A percentile compares a stretch with the other conserved stretches of the same genome.
Evolutionary conservation across 495 filamentous ascomycete genomes (phyloP).

Genomic region (Neurospora sp.): DNA sequence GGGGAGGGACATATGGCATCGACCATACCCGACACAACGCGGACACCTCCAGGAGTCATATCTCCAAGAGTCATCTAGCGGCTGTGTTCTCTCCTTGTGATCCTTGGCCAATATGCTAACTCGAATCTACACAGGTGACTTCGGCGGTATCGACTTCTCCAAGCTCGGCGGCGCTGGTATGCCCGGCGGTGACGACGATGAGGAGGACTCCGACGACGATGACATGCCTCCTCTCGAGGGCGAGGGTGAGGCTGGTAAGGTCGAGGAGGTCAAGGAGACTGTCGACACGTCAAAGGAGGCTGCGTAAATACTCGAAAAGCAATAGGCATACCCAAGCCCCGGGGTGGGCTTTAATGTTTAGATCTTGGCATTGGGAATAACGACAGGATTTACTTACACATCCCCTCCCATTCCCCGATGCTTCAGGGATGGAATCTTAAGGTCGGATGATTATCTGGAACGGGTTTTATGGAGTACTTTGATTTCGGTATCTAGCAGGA

Average conservation of each 20-base stretch:
- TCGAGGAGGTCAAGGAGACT: constrained; percentile 22
- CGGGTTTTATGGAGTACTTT: not conserved
- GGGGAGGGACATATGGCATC: not conserved
- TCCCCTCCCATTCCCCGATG: not conserved
- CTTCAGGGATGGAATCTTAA: not conserved
- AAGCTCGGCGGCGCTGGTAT: constrained; percentile 64
- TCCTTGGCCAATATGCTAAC: not conserved
- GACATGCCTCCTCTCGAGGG: constrained; percentile 35
- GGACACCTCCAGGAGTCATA: not conserved
- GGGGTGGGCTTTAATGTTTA: not conserved
- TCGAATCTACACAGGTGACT: constrained; percentile 34
- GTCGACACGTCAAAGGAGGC: constrained; percentile 13
- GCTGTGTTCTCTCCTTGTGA: not conserved
- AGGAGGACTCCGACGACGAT: constrained; percentile 44
- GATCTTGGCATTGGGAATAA: not conserved
- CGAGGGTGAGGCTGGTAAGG: constrained; percentile 29
- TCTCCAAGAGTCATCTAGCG: not conserved
- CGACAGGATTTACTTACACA: not conserved
- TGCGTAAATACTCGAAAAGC: constrained; percentile 9
- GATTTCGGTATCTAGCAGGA: not conserved
- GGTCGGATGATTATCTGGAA: not conserved
- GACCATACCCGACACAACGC: constrained; percentile 3
- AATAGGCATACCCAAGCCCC: not conserved
- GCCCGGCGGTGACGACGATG: constrained; percentile 43
- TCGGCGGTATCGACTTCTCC: constrained; percentile 77